phyloP scores from a whole-genome alignment of 768 basidiomycete species.

The Lactarius hengduanensis region DNA sequence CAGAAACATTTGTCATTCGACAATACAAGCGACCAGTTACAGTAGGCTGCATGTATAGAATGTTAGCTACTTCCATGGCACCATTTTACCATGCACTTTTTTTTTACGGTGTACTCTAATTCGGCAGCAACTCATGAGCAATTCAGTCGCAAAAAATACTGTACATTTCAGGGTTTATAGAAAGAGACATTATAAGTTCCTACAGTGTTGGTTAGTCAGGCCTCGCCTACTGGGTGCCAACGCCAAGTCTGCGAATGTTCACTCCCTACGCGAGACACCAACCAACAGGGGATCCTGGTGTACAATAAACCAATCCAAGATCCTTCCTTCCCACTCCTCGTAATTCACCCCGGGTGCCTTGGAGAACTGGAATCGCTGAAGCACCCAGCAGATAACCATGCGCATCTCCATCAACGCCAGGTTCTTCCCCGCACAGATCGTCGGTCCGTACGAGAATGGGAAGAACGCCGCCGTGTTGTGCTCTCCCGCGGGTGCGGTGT shows the following conservation, averaged over 20 bases:
- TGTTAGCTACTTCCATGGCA: background rate
- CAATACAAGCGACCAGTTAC: no score
- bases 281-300: background rate
- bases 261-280: background rate
- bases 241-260: background rate
- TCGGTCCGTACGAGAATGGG: conserved; percentile 30
- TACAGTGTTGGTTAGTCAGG: no score
- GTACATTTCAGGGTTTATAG: no score
- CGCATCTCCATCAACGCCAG: conserved; percentile 28
- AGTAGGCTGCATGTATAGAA: no score
- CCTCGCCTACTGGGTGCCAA: no score
- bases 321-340: background rate
- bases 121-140: no score
- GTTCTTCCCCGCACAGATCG: conserved; percentile 28
- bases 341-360: background rate
- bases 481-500: background rate
- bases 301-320: background rate
- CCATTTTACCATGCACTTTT: no score
- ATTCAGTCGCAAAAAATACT: no score
- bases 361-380: background rate
- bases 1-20: no score
- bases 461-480: conserved; percentile 24
- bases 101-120: no score
- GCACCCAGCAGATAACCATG: background rate
- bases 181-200: no score